Evolutionary conservation across 371 early-diverging fungal species (phyloP), one percentile per base, ranked within the genome.

Genomic region (Hamiltosporidium magnivora): DNA sequence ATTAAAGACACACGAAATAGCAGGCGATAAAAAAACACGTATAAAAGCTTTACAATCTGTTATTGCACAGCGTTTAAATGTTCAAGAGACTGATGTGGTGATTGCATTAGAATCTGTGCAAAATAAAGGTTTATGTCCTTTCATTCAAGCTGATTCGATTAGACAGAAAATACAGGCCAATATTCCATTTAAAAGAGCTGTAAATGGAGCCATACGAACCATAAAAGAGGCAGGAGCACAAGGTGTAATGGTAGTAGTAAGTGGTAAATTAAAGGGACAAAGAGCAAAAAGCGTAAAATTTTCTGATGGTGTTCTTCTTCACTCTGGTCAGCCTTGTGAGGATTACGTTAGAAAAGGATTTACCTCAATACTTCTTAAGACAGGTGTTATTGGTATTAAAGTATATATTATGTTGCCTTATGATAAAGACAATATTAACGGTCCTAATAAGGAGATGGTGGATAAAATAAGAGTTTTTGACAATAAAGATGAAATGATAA

Each of bases 271-370:
- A 69, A 94, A 96, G 84, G 99, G 92, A 84, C 96, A 95, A 67
- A 94, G 99, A 89, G 99, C 99, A 83, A 94, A 94, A 88, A 88
- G 96, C 74, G 94, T 94, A 92, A 99, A 99, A 89, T 96, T 96
- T 85, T 85, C 88, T 79, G 94, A 93, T 77, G 98, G 98, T 78
- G 93, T 94, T 87, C 90, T 97, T 89, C 75, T 80, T 36, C 82
- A 83, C 54, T 92, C 95, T 80, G 99, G 99, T 85, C 89, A 93
- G 82, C 93, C 96, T 80, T 88, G 90, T 70, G 85, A 87, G 80
- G 94, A 95, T 82, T 96, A 88, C 85, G 93, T 99, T 78, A 93
- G 92, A 85, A 85, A 86, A 63, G 94, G 96, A 68, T 89, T 90
- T 74, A 90, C 98, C 77, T 93, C 92, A 88, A 96, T 96, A 76